These are phyloP conservation scores for Venturia effusa DNA, from an alignment of 2,329 filamentous ascomycete species.

Conservation along the genomic window DNA sequence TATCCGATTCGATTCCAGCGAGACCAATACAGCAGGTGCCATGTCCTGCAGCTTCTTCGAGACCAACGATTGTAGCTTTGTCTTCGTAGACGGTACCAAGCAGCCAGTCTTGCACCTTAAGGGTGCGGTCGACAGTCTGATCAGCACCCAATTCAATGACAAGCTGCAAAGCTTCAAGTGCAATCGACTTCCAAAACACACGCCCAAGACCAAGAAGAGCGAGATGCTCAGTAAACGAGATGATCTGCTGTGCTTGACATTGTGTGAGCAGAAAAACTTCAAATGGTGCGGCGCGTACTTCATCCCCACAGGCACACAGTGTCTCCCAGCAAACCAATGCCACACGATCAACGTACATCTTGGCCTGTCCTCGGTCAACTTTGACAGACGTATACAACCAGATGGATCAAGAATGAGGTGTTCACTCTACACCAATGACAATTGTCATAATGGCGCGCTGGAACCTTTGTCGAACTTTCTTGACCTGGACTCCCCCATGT, in stretches of 20 bases:
- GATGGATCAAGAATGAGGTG: neutral
- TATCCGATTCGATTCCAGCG: neutral
- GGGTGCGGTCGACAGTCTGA: neutral
- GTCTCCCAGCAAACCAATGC: neutral
- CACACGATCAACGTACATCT: neutral
- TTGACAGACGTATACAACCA: neutral
- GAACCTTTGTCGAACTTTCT: neutral
- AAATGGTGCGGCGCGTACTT: neutral
- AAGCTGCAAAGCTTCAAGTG: neutral
- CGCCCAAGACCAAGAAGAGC: neutral
- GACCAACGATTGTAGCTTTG: neutral
- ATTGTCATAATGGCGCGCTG: neutral
- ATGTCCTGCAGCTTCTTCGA: neutral
- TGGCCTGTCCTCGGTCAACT: neutral
- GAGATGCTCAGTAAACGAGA: neutral
- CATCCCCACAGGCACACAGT: neutral
- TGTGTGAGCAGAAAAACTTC: neutral
- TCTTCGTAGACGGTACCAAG: neutral
- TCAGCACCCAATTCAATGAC: neutral
- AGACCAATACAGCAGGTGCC: neutral
- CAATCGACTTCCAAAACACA: neutral
- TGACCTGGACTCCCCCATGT: neutral
- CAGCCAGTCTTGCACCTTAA: neutral
- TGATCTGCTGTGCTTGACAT: neutral
- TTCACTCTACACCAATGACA: neutral